These are phyloP conservation scores for Nicotiana rustica DNA, from an alignment of 305 asterid genomes.

Conservation along the genomic window DNA sequence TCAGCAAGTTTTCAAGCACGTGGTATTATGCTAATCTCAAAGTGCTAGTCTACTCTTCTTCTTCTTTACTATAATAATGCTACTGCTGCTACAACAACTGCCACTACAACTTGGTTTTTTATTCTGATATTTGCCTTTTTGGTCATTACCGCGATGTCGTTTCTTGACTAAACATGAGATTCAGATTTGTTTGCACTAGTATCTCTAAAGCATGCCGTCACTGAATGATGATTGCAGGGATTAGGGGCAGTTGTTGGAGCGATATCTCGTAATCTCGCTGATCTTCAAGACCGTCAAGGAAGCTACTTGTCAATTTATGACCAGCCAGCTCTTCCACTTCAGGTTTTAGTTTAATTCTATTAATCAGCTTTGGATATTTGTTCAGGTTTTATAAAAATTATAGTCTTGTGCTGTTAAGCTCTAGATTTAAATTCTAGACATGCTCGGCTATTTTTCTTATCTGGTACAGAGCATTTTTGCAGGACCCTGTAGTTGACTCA, in stretches of 20 bases:
- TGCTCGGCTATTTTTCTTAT: conserved; percentile 38
- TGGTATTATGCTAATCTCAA: conserved; percentile 63
- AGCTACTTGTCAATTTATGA: conserved; percentile 96
- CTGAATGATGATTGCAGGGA: conserved; percentile 59
- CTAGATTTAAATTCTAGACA: background rate
- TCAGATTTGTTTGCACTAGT: conserved; percentile 2
- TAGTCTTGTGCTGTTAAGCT: background rate
- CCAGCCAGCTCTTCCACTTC: conserved; percentile 84
- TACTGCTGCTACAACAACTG: background rate
- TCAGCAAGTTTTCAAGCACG: conserved; percentile 97
- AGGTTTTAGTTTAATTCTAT: conserved; percentile 52
- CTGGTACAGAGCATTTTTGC: conserved; percentile 41
- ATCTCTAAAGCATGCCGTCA: background rate
- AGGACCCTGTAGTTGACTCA: conserved; percentile 92
- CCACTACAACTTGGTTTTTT: background rate
- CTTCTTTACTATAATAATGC: conserved; percentile 34
- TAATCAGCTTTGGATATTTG: conserved; percentile 3
- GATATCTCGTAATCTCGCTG: conserved; percentile 94
- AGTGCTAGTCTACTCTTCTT: conserved; percentile 31
- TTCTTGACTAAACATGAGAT: conserved; percentile 13
- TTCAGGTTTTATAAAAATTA: background rate
- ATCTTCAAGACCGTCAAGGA: conserved; percentile 95
- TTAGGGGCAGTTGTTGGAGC: conserved; percentile 99
- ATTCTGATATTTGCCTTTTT: background rate
- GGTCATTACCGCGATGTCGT: background rate